Evolutionary conservation across 768 basidiomycete species (phyloP).

Genomic region (Amanita rimosa): DNA sequence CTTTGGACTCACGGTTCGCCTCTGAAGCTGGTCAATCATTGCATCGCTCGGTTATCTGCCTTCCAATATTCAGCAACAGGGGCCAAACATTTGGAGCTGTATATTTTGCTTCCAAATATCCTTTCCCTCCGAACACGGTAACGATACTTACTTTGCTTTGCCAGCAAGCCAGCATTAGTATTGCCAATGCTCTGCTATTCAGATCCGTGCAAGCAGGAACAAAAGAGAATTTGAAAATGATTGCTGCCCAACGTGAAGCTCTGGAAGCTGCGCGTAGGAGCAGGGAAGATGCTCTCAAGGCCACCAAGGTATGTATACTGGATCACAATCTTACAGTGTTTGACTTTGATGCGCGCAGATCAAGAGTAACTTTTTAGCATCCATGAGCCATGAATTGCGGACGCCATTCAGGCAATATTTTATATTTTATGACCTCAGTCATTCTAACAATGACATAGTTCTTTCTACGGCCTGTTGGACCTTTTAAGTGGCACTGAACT

Average conservation of each 20-base stretch:
- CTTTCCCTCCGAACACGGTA: conserved; percentile 49
- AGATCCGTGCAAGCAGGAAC: conserved; percentile 67
- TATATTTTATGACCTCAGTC: not conserved
- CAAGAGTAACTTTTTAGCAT: conserved; percentile 68
- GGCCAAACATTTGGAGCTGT: conserved; percentile 67
- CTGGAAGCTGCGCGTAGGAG: conserved; percentile 60
- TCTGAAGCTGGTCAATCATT: conserved; percentile 53
- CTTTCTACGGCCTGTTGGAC: conserved; percentile 69
- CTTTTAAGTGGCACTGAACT: conserved; percentile 64
- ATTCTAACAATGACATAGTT: conserved; percentile 24
- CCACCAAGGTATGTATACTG: conserved; percentile 43
- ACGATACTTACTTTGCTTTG: conserved; percentile 54
- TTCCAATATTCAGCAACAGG: conserved; percentile 65
- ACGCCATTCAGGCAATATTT: conserved; percentile 58
- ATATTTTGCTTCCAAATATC: conserved; percentile 54
- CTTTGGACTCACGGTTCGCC: conserved; percentile 55
- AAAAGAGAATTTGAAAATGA: conserved; percentile 67
- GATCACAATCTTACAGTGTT: not conserved
- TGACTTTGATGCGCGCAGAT: conserved; percentile 27
- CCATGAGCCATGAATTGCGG: conserved; percentile 70
- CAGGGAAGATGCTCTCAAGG: conserved; percentile 62
- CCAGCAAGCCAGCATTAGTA: conserved; percentile 68
- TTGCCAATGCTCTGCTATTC: conserved; percentile 66
- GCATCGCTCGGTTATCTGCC: conserved; percentile 52
- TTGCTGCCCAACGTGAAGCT: conserved; percentile 58